A percentile compares a stretch with the other conserved stretches of the same genome.
Conservation (phyloP, 352 stramenopile species). For the Globisporangium megalacanthum region DNA sequence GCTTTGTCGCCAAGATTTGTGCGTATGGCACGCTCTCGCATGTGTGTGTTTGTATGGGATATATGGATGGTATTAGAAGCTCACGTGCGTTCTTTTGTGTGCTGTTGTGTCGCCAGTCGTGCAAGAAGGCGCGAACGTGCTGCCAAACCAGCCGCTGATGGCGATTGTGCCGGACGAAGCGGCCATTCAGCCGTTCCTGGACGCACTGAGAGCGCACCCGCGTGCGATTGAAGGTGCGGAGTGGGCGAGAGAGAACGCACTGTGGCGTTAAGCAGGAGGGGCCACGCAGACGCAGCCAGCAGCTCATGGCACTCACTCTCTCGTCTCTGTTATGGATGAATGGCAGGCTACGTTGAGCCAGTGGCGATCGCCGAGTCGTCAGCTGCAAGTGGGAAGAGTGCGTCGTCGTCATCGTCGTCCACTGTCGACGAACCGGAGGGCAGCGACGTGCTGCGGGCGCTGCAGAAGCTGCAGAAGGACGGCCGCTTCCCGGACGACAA, state of each 20-base stretch:
- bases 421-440: conserved; percentile 18
- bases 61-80: neutral
- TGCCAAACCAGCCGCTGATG: conserved; percentile 61
- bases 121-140: conserved; percentile 45
- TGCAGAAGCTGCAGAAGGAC: conserved; percentile 81
- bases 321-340: neutral
- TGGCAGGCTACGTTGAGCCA: conserved; percentile 27
- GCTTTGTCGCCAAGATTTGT: conserved; percentile 51
- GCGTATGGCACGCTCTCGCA: neutral
- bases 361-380: conserved; percentile 12
- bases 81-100: neutral
- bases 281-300: no score
- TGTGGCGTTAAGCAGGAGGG: neutral
- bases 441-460: conserved; percentile 65
- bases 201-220: conserved; percentile 47
- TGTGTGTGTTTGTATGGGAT: conserved; percentile 3
- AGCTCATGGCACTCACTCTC: neutral
- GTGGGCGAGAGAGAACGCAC: neutral
- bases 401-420: conserved; percentile 11
- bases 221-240: conserved; percentile 55
- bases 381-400: neutral
- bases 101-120: conserved; percentile 38
- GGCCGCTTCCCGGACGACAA: conserved; percentile 60
- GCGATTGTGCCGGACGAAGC: conserved; percentile 66
- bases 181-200: conserved; percentile 60